Conservation (phyloP, 257 asterid genomes). For the Henckelia pumila region DNA sequence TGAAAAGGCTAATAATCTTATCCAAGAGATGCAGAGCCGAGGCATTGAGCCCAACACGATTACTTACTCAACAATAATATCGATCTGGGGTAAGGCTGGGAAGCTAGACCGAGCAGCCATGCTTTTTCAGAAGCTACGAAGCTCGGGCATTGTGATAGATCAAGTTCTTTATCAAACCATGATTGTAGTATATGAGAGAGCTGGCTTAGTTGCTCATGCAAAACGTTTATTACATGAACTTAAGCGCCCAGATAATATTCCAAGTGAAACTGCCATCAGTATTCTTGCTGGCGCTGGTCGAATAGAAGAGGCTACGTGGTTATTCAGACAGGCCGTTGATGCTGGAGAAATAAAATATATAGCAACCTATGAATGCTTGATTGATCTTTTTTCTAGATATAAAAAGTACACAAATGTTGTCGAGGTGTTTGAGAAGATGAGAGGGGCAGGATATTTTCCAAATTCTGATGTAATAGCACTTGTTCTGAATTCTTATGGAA, state of each 20-base stretch:
- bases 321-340: conserved; percentile 75
- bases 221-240: conserved; percentile 77
- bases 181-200: conserved; percentile 88
- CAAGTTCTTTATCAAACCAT: conserved; percentile 91
- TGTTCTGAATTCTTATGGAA: conserved; percentile 79
- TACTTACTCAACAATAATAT: conserved; percentile 86
- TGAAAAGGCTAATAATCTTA: conserved; percentile 89
- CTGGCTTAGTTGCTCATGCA: conserved; percentile 85
- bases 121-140: conserved; percentile 80
- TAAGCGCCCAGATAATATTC: conserved; percentile 84
- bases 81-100: conserved; percentile 90
- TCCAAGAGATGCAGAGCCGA: conserved; percentile 74
- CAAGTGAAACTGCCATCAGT: conserved; percentile 69
- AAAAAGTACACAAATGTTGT: conserved; percentile 60
- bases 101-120: conserved; percentile 81
- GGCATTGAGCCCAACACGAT: conserved; percentile 86
- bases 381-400: conserved; percentile 62
- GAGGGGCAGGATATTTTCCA: conserved; percentile 64
- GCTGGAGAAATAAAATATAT: conserved; percentile 76
- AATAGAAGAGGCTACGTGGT: conserved; percentile 93
- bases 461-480: conserved; percentile 58
- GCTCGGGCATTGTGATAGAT: conserved; percentile 77
- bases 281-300: conserved; percentile 89
- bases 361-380: conserved; percentile 64
- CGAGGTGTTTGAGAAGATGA: conserved; percentile 87